Evolutionary conservation across 495 filamentous ascomycete genomes (phyloP).

Genomic region (Paragyromitra xinjiangensis): DNA sequence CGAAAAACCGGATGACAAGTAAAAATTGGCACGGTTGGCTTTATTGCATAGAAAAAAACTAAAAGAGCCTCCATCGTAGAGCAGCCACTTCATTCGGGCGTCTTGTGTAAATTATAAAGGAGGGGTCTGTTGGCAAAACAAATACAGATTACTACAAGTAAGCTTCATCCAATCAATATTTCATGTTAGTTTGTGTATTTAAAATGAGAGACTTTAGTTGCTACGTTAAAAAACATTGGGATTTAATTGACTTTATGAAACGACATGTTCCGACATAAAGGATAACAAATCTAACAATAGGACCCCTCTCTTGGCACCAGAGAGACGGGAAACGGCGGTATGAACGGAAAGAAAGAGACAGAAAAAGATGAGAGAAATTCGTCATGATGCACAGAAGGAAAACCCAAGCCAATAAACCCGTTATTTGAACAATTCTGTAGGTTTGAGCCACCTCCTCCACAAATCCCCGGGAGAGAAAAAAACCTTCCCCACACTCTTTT

Average conservation of each 20-base stretch:
- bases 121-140: slow-evolving; percentile 1
- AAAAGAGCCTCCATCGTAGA: slow-evolving; percentile 31
- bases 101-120: not conserved
- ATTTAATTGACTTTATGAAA: slow-evolving; percentile 14
- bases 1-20: slow-evolving; percentile 14
- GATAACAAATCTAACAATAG: slow-evolving; percentile 21
- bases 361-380: slow-evolving; percentile 9
- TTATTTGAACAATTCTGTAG: slow-evolving; percentile 6
- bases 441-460: not conserved
- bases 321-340: slow-evolving; percentile 3
- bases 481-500: not conserved
- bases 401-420: slow-evolving; percentile 3
- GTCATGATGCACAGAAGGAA: slow-evolving; percentile 16
- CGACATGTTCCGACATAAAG: not conserved
- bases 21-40: slow-evolving; percentile 14
- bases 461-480: not conserved
- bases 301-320: not conserved
- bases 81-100: not conserved
- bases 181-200: not conserved
- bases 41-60: slow-evolving; percentile 11
- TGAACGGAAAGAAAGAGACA: not conserved
- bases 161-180: not conserved
- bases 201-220: not conserved
- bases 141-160: not conserved
- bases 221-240: not conserved